phyloP scores from a whole-genome alignment of 805 yeast species.

The Candida ascalaphidarum region DNA sequence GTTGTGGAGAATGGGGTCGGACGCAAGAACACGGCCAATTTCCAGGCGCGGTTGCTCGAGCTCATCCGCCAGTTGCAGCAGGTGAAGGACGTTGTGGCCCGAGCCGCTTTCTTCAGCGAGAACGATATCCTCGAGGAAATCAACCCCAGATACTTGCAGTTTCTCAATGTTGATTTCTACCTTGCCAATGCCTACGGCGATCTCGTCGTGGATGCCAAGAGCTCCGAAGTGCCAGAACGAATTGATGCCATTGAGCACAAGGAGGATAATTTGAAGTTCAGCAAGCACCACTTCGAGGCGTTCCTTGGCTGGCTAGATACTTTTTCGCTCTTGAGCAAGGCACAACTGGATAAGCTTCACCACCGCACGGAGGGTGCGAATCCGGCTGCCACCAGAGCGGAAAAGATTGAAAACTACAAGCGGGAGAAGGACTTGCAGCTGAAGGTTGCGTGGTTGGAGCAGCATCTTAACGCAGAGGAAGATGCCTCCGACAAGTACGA shows the following conservation, averaged over 20 bases:
- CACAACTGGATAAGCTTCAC: conserved; percentile 30
- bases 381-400: conserved; percentile 48
- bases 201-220: conserved; percentile 2
- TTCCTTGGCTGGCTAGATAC: conserved; percentile 8
- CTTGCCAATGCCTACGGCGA: conserved; percentile 29
- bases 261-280: conserved; percentile 11
- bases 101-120: conserved; percentile 54
- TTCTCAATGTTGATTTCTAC: conserved; percentile 50
- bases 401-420: conserved; percentile 63
- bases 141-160: conserved; percentile 53
- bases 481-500: conserved; percentile 32
- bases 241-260: background rate
- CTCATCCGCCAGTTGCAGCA: conserved; percentile 34
- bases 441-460: conserved; percentile 33
- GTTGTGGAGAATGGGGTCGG: no score
- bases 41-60: conserved; percentile 26
- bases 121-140: conserved; percentile 71
- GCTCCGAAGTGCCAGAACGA: no score
- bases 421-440: conserved; percentile 45
- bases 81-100: conserved; percentile 35
- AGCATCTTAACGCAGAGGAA: conserved; percentile 10
- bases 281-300: conserved; percentile 36
- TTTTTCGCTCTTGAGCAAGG: conserved; percentile 23
- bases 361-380: conserved; percentile 25
- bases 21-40: conserved; percentile 35